Base-by-base conservation (phyloP, 352 stramenopile genomes). In the Globisporangium echinulatum region DNA sequence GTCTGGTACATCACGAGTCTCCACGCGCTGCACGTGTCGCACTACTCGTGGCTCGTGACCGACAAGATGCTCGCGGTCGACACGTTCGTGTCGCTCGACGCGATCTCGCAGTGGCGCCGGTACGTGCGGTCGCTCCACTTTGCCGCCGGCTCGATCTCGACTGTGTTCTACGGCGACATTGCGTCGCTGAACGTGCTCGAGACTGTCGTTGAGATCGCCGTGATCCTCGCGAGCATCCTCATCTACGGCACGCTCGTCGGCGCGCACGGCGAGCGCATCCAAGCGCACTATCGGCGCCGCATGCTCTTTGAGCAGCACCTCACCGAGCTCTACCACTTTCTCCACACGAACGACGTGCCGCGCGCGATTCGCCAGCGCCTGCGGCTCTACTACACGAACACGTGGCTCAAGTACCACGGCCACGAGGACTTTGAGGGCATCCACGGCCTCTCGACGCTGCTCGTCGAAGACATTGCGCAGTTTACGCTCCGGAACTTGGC, bases 301-400 rank as follows among this genome's bases (percentile, higher is more conserved):
- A 87, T 88, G 75, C 56, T 82, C 50, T 88, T 90, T 51, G 80
- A 88, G 64, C 76, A 88, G 65, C 77, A 86, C 52, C 60, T 90
- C 37, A 73, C 69, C 25, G 74, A 87, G 69, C 60, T 90, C 1
- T 82, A 85, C 49, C 65, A 82, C 40, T 88, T 85, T 8, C 52
- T 87, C 14, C 72, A 71, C 46, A 78, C 66, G 57, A 85, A 88
- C 56, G 69, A 87, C 14, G 75, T 90, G 0, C 76, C 80, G 5
- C 69, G 63, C 9, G 66, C 74, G 25, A 68, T 87, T 15, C 71
- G 75, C 0, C 66, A 83, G 25, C 75, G 79, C 7, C 62, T 90
- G 17, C 71, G 72, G 3, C 68, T 81, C 0, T 88, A 87, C 56
- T 88, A 86, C 56, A 85, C 67, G 19, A 86, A 88, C 64, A 87